Evolutionary conservation across 257 asterid species (phyloP).

Genomic region (Solanum ossicruentum): DNA sequence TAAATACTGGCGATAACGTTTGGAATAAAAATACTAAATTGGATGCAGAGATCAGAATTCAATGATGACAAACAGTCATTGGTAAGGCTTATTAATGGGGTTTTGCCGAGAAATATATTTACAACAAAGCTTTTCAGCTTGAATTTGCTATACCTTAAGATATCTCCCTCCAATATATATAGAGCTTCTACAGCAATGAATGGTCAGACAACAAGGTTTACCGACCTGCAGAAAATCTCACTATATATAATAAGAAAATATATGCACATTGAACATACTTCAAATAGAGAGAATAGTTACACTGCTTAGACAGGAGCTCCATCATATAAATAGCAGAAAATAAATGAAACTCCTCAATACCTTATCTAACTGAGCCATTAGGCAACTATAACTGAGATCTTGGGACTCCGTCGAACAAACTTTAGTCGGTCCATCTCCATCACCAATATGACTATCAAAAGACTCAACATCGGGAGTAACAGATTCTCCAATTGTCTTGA

Average conservation of each 20-base stretch:
- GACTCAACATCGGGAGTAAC: not conserved
- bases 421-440: slow-evolving; percentile 17
- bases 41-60: not conserved
- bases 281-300: not conserved
- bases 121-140: not conserved
- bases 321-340: not conserved
- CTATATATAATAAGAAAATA: not conserved
- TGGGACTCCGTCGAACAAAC: slow-evolving; percentile 11
- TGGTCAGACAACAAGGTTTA: slow-evolving; percentile 38
- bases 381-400: slow-evolving; percentile 16
- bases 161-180: slow-evolving; percentile 88
- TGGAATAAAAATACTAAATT: not conserved
- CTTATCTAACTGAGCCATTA: slow-evolving; percentile 34
- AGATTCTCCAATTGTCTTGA: slow-evolving; percentile 11
- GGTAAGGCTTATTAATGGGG: not conserved
- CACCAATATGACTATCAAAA: slow-evolving; percentile 12
- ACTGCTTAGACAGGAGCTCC: not conserved
- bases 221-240: slow-evolving; percentile 28
- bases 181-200: slow-evolving; percentile 53
- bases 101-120: not conserved
- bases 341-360: slow-evolving; percentile 13
- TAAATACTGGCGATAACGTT: not conserved
- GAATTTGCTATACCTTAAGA: slow-evolving; percentile 53
- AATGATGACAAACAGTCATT: not conserved
- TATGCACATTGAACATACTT: not conserved